Evolutionary conservation across 169 alveolate species (phyloP).

Genomic region (Plasmodium reichenowi): DNA sequence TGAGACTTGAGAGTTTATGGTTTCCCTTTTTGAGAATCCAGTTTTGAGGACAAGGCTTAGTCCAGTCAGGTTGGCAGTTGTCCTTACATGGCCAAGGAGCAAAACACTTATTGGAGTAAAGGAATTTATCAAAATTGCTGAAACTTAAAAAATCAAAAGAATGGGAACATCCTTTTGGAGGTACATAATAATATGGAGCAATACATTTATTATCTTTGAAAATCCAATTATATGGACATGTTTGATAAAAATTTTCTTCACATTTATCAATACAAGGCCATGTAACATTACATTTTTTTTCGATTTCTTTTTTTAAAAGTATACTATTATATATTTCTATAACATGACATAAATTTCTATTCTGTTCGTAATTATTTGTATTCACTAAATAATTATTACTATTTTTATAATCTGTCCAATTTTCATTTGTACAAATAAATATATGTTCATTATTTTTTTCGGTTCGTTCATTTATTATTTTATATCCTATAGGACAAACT

Average conservation of each 20-base stretch:
- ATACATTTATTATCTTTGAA: constrained; percentile 73
- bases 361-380: neutral
- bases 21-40: constrained; percentile 13
- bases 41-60: constrained; percentile 37
- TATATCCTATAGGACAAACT: constrained; percentile 44
- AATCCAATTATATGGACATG: constrained; percentile 83
- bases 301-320: constrained; percentile 38
- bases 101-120: constrained; percentile 77
- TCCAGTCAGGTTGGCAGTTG: constrained; percentile 81
- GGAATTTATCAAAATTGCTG: constrained; percentile 70
- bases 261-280: constrained; percentile 73
- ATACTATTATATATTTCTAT: constrained; percentile 53
- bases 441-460: constrained; percentile 2
- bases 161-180: constrained; percentile 78
- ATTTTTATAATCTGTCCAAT: constrained; percentile 6
- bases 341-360: constrained; percentile 28
- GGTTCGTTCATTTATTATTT: constrained; percentile 62
- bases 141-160: constrained; percentile 51
- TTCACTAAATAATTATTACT: neutral
- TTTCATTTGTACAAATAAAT: constrained; percentile 40
- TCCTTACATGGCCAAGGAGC: constrained; percentile 85
- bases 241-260: constrained; percentile 69
- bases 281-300: constrained; percentile 40
- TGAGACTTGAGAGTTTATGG: neutral
- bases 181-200: constrained; percentile 80